Base-by-base conservation (phyloP, 331 rosid genomes). In the Rhamnella rubrinervis region DNA sequence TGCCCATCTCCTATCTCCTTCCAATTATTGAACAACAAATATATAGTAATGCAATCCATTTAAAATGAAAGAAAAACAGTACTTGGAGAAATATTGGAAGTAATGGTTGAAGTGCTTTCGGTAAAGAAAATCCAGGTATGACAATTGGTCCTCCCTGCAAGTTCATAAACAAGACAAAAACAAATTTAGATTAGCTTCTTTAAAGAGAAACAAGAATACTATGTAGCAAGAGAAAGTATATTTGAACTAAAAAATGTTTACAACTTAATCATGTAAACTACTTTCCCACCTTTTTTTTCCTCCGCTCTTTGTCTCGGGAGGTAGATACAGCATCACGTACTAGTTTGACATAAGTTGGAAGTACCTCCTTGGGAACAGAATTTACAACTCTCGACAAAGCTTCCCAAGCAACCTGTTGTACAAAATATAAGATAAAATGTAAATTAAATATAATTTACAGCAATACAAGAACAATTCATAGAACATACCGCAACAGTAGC, bases 321-420 rank as follows among this genome's bases (percentile, higher is more conserved):
- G 96, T 87, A 66, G 99, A 95, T 38, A 95, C 97, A 77, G 99
- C 97, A 87, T 95, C 99, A 35, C 97, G 93, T 53, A 91, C 99
- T 52, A 91, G 75, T 82, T 95, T 95, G 52, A 91, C 81, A 80
- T 95, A 89, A 0, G 99, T 87, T 65, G 97, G 97, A 73, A 95
- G 95, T 23, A 86, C 77, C 76, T 91, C 97, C 88, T 95, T 95
- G 25, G 99, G 92, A 38, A 87, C 84, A 21, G 97, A 91, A 77
- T 72, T 71, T 69, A 91, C 80, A 74, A 95, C 96, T 68, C 88
- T 87, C 17, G 97, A 87, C 84, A 95, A 80, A 75, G 99, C 97
- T 75, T 91, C 96, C 98, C 96, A 91, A 65, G 93, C 85, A 72
- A 64, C 90, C 99, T 91, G 80, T 84, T 51, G 55, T 61, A 69